Conservation (phyloP, 1,284 basidiomycete species). For the Singerocomus rubriflavus region DNA sequence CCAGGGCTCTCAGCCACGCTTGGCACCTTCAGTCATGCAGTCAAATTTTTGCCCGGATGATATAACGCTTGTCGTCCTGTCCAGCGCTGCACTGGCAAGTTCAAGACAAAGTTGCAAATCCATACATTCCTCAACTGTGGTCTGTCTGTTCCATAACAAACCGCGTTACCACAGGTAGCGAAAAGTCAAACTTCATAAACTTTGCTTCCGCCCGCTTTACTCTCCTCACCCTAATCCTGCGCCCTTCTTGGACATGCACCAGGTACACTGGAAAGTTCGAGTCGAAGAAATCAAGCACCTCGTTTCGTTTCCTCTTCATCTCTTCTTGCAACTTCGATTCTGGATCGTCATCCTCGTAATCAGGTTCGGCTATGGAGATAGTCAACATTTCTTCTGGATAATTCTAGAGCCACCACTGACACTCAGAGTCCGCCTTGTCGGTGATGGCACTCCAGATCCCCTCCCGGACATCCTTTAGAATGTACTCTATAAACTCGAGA, state of each 20-base stretch:
- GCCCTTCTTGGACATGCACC: constrained; percentile 13
- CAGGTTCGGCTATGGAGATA: neutral
- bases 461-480: constrained; percentile 1
- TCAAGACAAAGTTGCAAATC: neutral
- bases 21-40: no score
- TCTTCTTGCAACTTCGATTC: constrained; percentile 16
- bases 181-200: constrained; percentile 23
- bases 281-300: constrained; percentile 19
- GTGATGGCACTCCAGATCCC: neutral
- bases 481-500: constrained; percentile 19
- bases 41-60: no score
- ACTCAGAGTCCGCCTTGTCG: neutral
- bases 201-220: constrained; percentile 7
- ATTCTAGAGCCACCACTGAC: constrained; percentile 3
- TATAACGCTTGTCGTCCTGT: no score
- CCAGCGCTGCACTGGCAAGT: neutral
- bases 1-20: no score
- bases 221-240: constrained; percentile 19
- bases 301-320: constrained; percentile 18
- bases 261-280: constrained; percentile 19
- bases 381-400: constrained; percentile 1
- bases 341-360: constrained; percentile 1
- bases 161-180: constrained; percentile 17
- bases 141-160: constrained; percentile 15
- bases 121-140: neutral